Evolutionary conservation across 257 asterid genomes (phyloP).

Genomic region (Capsicum rhomboideum): DNA sequence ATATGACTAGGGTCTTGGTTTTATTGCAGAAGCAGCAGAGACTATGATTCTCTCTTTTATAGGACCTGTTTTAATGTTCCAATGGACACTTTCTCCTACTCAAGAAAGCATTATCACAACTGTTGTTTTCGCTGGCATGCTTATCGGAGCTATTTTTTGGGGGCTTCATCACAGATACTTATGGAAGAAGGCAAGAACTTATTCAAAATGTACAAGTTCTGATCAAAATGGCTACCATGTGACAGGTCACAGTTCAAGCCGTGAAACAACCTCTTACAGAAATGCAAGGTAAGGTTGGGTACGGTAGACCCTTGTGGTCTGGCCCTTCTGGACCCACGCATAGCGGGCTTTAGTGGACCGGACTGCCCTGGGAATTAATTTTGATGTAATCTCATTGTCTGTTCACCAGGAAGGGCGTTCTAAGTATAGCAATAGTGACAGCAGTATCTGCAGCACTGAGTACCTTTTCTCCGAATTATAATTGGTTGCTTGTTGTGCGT

Average conservation of each 20-base stretch:
- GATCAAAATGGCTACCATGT: too few relatives aligned
- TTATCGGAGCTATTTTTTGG: slow-evolving; percentile 66
- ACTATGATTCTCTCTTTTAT: slow-evolving; percentile 65
- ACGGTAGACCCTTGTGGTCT: too few relatives aligned
- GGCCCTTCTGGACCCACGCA: too few relatives aligned
- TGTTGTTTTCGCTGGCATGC: slow-evolving; percentile 72
- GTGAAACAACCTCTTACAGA: too few relatives aligned
- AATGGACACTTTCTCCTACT: slow-evolving; percentile 57
- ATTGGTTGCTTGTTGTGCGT: slow-evolving; percentile 35
- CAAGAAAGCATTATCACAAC: slow-evolving; percentile 60
- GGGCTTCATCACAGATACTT: slow-evolving; percentile 52
- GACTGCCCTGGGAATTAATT: too few relatives aligned
- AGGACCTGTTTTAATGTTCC: slow-evolving; percentile 47
- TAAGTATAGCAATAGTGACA: slow-evolving; percentile 52
- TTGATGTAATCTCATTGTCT: neutral
- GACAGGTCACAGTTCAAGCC: too few relatives aligned
- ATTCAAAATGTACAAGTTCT: neutral
- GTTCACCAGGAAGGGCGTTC: slow-evolving; percentile 48
- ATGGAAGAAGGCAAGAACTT: slow-evolving; percentile 57
- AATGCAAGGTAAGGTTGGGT: too few relatives aligned
- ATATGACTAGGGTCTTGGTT: slow-evolving; percentile 47
- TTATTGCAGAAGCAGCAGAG: slow-evolving; percentile 66
- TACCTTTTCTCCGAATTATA: slow-evolving; percentile 54
- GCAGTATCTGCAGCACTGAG: slow-evolving; percentile 44
- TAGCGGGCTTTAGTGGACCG: too few relatives aligned